These are phyloP conservation scores for Sonneratia alba DNA, from an alignment of 345 rosid species.

Conservation along the genomic window DNA sequence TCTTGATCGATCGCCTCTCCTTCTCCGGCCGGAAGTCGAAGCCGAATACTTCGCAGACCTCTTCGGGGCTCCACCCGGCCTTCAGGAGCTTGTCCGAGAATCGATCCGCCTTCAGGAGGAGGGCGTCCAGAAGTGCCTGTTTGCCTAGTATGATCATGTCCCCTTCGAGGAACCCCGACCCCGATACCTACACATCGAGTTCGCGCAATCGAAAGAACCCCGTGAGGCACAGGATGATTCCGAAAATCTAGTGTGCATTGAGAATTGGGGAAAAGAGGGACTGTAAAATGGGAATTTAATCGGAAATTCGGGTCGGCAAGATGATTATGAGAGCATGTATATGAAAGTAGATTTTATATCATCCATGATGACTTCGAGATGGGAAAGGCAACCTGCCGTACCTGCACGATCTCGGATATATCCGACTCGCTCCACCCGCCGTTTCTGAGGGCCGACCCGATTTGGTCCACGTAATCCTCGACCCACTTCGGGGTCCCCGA, in stretches of 20 bases:
- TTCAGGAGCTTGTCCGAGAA: slow-evolving; percentile 71
- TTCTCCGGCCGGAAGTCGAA: slow-evolving; percentile 76
- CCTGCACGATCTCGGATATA: slow-evolving; percentile 57
- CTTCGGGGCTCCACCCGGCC: slow-evolving; percentile 98
- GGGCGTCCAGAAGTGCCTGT: slow-evolving; percentile 63
- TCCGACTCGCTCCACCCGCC: slow-evolving; percentile 94
- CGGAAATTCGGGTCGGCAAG: background rate
- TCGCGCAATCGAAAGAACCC: background rate
- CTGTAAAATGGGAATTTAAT: background rate
- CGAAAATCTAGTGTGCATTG: no score
- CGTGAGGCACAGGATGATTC: no score
- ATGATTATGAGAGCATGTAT: no score
- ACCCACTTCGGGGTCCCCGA: slow-evolving; percentile 75
- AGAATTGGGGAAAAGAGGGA: no score
- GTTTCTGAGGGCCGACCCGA: slow-evolving; percentile 67
- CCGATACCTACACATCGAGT: slow-evolving; percentile 43
- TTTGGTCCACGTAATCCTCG: slow-evolving; percentile 50
- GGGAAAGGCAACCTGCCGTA: slow-evolving; percentile 4
- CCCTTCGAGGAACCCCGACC: slow-evolving; percentile 58
- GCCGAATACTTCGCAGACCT: slow-evolving; percentile 76
- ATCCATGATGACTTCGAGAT: background rate
- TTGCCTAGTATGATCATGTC: slow-evolving; percentile 65
- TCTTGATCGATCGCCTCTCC: slow-evolving; percentile 64
- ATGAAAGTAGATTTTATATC: no score
- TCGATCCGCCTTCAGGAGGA: slow-evolving; percentile 79